Base-by-base conservation (phyloP, 371 early-diverging fungal species). In the Mortierella sp. region DNA sequence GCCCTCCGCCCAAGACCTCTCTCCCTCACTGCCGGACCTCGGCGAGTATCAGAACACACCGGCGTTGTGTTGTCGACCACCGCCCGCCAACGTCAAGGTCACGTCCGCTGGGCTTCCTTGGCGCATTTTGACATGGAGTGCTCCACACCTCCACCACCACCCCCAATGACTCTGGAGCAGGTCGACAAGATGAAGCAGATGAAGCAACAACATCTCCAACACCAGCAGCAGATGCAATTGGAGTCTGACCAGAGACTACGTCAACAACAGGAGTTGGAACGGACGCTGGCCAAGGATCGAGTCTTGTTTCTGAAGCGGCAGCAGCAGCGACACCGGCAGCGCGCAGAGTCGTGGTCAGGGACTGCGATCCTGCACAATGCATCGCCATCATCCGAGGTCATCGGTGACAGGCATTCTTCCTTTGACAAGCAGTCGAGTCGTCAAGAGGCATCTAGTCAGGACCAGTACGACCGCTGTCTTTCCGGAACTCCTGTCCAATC, bases 1-100 rank as follows among this genome's bases (percentile, higher is more conserved):
- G 75, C 73, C 24, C 67, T 80, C 64, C 73, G 71, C 34, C 75
- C 73, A 71, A 66, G 71, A 37, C 66, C 70, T 52, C 50, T 85
- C 11, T 67, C 80, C 44, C 45, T 75, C 41, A 61, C 71, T n/a
- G n/a, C n/a, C n/a, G 47, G 55, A 22, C 22, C 31, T n/a, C 48
- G 58, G 34, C 58, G 58, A 58, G 44, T 29, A 26, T 66, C 40
- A 44, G 40, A 66, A 24, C 19, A 64, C 10, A n/a, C n/a, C n/a
- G 58, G 58, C 19, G 58, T 58, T 7, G 19, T 58, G 37, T 31
- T 29, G 16, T 16, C 47, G 22, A 8, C 45, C 16, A 8, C 10
- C 45, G 64, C 14, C n/a, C 19, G 14, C 4, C 64, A 40, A n/a
- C 40, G 22, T 24, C n/a, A n/a, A n/a, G 58, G 58, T 29, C 68